phyloP scores from a whole-genome alignment of 768 basidiomycete species.

The Lentinus tigrinus region DNA sequence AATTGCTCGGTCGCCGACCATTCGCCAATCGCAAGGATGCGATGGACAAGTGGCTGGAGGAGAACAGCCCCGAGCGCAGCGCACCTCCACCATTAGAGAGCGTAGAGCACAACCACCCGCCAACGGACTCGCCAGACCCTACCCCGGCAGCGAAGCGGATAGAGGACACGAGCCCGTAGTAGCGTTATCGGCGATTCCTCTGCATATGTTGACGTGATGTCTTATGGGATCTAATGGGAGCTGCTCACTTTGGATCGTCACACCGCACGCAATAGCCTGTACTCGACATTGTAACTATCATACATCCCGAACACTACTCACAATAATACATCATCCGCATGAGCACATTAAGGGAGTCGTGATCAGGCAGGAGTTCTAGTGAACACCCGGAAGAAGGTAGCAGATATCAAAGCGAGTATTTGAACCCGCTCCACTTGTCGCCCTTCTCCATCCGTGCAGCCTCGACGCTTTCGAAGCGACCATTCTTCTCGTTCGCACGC shows the following conservation, averaged over 20 bases:
- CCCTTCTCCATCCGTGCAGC: conserved; percentile 63
- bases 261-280: conserved; percentile 10
- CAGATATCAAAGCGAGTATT: conserved; percentile 60
- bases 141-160: conserved; percentile 46
- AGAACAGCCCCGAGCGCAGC: conserved; percentile 59
- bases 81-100: conserved; percentile 65
- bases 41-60: conserved; percentile 97
- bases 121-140: conserved; percentile 30
- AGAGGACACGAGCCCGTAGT: conserved; percentile 25
- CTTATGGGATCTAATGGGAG: conserved; percentile 17
- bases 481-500: conserved; percentile 47
- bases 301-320: conserved; percentile 15
- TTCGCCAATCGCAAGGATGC: conserved; percentile 79
- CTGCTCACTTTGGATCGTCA: conserved; percentile 14
- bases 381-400: no score
- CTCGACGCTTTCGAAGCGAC: conserved; percentile 49
- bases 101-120: conserved; percentile 25
- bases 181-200: background rate
- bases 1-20: conserved; percentile 78
- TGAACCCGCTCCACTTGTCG: conserved; percentile 76
- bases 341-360: background rate
- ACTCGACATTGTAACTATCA: conserved; percentile 19
- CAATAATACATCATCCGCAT: conserved; percentile 2
- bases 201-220: conserved; percentile 6
- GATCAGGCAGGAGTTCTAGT: no score